Evolutionary conservation across 225 moss, liverwort and hornwort species (phyloP).

Genomic region (Polytrichum formosum): DNA sequence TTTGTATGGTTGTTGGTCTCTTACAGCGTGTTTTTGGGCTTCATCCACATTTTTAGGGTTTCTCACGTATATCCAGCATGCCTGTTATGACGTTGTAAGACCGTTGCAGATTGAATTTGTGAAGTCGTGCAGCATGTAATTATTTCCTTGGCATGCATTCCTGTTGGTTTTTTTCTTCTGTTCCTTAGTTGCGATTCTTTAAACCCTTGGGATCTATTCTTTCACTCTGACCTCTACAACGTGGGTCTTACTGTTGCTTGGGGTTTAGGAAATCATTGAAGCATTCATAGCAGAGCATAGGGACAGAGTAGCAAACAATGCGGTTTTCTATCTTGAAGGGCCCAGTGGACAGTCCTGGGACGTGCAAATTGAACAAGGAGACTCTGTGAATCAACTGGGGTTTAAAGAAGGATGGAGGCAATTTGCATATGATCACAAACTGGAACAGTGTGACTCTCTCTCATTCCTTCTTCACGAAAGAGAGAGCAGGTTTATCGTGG

Average conservation of each 20-base stretch:
- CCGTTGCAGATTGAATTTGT: neutral
- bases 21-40: neutral
- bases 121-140: neutral
- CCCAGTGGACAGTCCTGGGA: slow-evolving; percentile 7
- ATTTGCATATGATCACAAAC: slow-evolving; percentile 4
- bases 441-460: slow-evolving; percentile 2
- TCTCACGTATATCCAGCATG: no score
- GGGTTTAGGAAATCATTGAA: neutral
- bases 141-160: neutral
- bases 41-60: neutral
- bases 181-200: neutral
- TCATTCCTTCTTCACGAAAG: neutral
- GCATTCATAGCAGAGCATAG: neutral
- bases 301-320: neutral
- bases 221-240: neutral
- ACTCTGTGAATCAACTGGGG: neutral
- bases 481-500: slow-evolving; percentile 1
- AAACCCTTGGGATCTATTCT: neutral
- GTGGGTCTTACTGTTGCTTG: no score
- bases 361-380: neutral
- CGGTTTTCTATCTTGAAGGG: neutral
- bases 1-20: neutral
- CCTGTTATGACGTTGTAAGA: neutral
- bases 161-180: neutral
- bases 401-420: slow-evolving; percentile 9